Conservation (phyloP, 129 eudicot genomes). For the Tagetes erecta region DNA sequence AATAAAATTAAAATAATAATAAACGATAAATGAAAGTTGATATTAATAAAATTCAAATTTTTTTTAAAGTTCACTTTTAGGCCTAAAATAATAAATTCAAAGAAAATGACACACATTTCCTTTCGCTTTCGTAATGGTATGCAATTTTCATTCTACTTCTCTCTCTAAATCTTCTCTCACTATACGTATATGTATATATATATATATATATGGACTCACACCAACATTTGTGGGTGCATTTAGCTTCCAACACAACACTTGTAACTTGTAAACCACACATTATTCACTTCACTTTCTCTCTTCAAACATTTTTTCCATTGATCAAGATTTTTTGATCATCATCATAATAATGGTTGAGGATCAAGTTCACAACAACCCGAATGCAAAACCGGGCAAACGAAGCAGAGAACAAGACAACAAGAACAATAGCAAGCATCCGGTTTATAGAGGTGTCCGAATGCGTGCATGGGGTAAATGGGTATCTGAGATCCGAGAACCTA, state of each 20-base stretch:
- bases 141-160: not conserved
- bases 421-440: constrained; percentile 33
- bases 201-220: constrained; percentile 26
- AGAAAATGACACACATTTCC: not conserved
- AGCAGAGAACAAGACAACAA: constrained; percentile 13
- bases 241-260: constrained; percentile 36
- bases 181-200: constrained; percentile 7
- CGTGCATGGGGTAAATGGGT: constrained; percentile 49
- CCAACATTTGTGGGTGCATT: constrained; percentile 38
- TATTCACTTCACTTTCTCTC: constrained; percentile 11
- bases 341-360: constrained; percentile 6
- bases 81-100: not conserved
- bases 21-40: too few relatives aligned
- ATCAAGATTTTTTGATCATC: not conserved
- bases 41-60: too few relatives aligned
- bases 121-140: not conserved
- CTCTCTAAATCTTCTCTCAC: not conserved
- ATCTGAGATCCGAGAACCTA: constrained; percentile 45
- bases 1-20: too few relatives aligned
- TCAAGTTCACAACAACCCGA: not conserved
- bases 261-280: constrained; percentile 27
- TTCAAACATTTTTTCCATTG: not conserved
- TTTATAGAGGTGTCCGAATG: constrained; percentile 44
- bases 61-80: too few relatives aligned
- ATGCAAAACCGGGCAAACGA: constrained; percentile 23